Base-by-base conservation (phyloP, 352 stramenopile genomes). In the Phytophthora multivora region DNA sequence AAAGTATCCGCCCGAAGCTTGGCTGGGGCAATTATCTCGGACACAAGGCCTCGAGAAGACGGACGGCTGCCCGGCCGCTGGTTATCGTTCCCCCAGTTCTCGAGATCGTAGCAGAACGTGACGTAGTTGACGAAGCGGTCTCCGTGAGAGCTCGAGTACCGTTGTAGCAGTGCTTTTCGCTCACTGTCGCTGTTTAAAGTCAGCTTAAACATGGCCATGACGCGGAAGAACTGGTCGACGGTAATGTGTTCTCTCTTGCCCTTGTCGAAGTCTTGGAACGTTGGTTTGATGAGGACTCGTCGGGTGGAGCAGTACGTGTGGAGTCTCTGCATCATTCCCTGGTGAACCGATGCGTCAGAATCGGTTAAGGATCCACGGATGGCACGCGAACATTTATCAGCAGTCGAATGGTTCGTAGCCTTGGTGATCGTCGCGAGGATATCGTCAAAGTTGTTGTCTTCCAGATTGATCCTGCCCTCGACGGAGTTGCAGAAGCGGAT, bases 71-170 rank as follows among this genome's bases (percentile, higher is more conserved):
- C 30, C 2, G 51, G 46, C 8, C 53, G 51, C 26, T 75, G 66
- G 39, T 77, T 82, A 28, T 68, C 75, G 5, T 47, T 59, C 12
- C 53, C 60, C 75, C 75, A 88, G 33, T 86, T 63, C 46, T 93
- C 86, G 3, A 95, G 63, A 21, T 93, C 86, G 43, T 83, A 79
- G 63, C 86, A 95, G 39, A 95, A 95, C 0, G 83, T 93, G 40
- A 91, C 83, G 48, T 92, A 95, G 70, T 93, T 95, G 19, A 95
- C 61, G 31, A 90, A 95, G 4, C 78, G 71, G 10, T 93, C 84
- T 28, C 81, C 86, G 45, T 92, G 79, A 3, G 75, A 55, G 43
- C 86, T 95, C 8, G 79, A 59, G 36, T 93, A 95, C 5, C 82
- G 79, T 57, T 84, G 85, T 23, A 92, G 65, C n/a, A 94, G 40